Conservation (phyloP, 2,329 filamentous ascomycete species). For the Ophiostoma novo-ulmi region DNA sequence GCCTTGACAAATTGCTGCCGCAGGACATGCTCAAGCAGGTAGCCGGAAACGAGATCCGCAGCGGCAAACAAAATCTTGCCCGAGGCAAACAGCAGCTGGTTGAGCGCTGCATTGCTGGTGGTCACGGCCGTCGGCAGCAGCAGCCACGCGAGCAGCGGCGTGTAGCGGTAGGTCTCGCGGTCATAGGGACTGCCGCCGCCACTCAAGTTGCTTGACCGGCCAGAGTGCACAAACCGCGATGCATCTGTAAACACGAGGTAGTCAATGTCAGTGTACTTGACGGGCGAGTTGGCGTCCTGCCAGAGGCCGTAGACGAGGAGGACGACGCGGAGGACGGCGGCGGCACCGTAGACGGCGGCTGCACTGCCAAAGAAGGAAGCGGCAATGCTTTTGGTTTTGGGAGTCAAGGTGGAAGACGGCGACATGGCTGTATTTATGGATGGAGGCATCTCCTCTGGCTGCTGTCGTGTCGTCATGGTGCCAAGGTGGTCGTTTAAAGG, state of each 20-base stretch:
- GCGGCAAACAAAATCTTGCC: constrained; percentile 83
- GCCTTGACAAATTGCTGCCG: not conserved
- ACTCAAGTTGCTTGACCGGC: constrained; percentile 35
- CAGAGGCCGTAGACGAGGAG: constrained; percentile 85
- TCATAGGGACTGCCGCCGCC: constrained; percentile 60
- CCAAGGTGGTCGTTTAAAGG: not conserved
- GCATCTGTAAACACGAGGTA: constrained; percentile 98
- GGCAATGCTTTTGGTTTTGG: constrained; percentile 22
- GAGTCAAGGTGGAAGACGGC: not conserved
- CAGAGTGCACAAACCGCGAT: constrained; percentile 59
- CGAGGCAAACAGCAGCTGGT: constrained; percentile 62
- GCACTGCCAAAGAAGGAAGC: constrained; percentile 37
- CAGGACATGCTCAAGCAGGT: constrained; percentile 56
- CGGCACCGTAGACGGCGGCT: constrained; percentile 50
- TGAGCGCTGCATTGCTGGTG: constrained; percentile 34
- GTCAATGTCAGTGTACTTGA: constrained; percentile 99
- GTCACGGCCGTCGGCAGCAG: constrained; percentile 70
- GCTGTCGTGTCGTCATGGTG: constrained; percentile 3
- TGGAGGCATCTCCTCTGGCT: not conserved
- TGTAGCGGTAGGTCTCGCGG: constrained; percentile 94
- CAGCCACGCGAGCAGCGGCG: constrained; percentile 86
- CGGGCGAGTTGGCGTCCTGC: constrained; percentile 83
- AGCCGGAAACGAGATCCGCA: constrained; percentile 80
- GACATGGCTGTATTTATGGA: not conserved
- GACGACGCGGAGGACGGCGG: constrained; percentile 60